A percentile compares a stretch with the other conserved stretches of the same genome.
These are phyloP conservation scores for Tricholoma bakamatsutake DNA, from an alignment of 768 basidiomycete species.

Conservation along the genomic window DNA sequence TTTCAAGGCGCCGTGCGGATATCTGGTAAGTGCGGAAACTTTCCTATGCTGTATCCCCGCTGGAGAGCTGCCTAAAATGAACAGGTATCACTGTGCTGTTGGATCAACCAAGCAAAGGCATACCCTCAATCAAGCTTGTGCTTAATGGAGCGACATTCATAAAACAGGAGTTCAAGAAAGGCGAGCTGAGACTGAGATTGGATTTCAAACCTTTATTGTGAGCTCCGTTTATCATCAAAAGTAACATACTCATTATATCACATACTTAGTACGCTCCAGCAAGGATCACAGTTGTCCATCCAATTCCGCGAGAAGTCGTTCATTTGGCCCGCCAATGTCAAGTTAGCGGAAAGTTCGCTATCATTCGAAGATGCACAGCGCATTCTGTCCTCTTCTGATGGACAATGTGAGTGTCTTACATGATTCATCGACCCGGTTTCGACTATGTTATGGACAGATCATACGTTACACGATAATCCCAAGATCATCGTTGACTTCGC, in stretches of 20 bases:
- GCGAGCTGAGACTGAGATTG: background rate
- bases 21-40: background rate
- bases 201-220: constrained; percentile 5
- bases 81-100: background rate
- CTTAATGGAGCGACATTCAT: background rate
- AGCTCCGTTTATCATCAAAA: background rate
- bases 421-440: background rate
- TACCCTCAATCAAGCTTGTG: background rate
- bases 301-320: background rate
- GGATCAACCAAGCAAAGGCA: background rate
- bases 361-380: background rate
- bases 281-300: background rate
- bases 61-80: background rate
- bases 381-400: background rate
- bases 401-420: background rate
- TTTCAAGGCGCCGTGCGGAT: background rate
- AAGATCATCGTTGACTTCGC: background rate
- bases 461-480: background rate
- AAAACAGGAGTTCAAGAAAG: background rate
- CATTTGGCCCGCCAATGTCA: background rate
- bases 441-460: background rate
- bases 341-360: background rate
- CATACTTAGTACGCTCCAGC: background rate
- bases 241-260: background rate
- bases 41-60: background rate